A percentile compares a stretch with the other conserved stretches of the same genome.
These are phyloP conservation scores for Debaryomyces maramus DNA, from an alignment of 805 yeast species.

Conservation along the genomic window DNA sequence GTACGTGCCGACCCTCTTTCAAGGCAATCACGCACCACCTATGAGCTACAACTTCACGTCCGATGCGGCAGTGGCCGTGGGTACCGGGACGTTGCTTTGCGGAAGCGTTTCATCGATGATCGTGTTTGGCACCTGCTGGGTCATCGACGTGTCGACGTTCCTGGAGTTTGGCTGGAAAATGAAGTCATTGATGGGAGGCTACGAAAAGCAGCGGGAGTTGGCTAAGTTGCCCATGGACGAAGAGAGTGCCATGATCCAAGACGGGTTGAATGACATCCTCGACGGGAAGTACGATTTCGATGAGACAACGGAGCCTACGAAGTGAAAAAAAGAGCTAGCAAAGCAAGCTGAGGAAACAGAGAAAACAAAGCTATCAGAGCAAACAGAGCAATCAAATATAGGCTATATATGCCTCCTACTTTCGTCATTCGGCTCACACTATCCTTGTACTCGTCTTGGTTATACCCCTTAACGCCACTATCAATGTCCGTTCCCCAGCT, in stretches of 20 bases:
- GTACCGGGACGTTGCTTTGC: slow-evolving; percentile 76
- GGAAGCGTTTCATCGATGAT: slow-evolving; percentile 71
- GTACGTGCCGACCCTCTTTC: slow-evolving; percentile 74
- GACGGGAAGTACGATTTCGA: slow-evolving; percentile 44
- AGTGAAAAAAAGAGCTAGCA: no score
- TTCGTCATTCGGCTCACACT: no score
- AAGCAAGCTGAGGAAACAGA: no score
- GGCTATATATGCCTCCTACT: no score
- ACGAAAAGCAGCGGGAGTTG: slow-evolving; percentile 51
- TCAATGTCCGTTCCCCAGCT: no score
- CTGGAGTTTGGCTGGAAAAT: slow-evolving; percentile 71
- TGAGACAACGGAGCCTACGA: no score
- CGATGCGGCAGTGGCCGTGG: slow-evolving; percentile 84
- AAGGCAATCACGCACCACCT: slow-evolving; percentile 85
- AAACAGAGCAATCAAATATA: no score
- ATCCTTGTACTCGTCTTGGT: no score
- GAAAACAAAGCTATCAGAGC: no score
- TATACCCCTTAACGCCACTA: no score
- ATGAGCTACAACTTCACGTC: slow-evolving; percentile 68
- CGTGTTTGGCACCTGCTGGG: slow-evolving; percentile 77
- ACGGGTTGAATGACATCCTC: slow-evolving; percentile 50
- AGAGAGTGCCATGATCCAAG: slow-evolving; percentile 58
- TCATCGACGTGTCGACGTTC: slow-evolving; percentile 65
- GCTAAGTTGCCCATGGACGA: slow-evolving; percentile 49
- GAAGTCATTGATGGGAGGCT: slow-evolving; percentile 68